Conservation (phyloP, 2,329 filamentous ascomycete species). For the Curvularia hawaiiensis region DNA sequence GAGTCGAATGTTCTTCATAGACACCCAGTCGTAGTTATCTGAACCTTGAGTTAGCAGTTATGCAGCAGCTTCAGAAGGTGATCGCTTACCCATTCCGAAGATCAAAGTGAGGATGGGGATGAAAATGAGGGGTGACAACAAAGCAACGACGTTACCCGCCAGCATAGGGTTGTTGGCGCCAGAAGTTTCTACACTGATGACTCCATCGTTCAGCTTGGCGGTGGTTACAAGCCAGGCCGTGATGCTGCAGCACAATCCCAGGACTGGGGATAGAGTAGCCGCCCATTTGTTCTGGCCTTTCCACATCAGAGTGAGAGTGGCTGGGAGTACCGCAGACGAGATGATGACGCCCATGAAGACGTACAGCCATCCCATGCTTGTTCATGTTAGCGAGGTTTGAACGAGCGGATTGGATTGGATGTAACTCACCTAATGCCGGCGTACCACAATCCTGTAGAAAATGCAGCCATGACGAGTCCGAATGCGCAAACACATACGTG, state of each 20-base stretch:
- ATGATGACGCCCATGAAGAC: conserved; percentile 92
- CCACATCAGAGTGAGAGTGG: conserved; percentile 81
- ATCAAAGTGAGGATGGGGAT: conserved; percentile 74
- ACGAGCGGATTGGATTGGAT: neutral
- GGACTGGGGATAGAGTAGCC: conserved; percentile 68
- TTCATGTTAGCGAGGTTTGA: neutral
- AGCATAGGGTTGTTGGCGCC: conserved; percentile 82
- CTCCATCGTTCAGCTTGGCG: conserved; percentile 38
- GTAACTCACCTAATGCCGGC: conserved; percentile 33
- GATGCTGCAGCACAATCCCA: conserved; percentile 71
- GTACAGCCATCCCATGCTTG: conserved; percentile 80
- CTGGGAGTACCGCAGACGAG: conserved; percentile 80
- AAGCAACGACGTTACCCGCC: conserved; percentile 80
- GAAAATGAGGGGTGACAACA: conserved; percentile 76
- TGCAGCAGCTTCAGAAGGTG: neutral
- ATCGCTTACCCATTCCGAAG: conserved; percentile 55
- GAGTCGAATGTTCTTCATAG: conserved; percentile 78
- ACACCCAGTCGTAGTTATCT: conserved; percentile 82
- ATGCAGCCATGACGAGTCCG: conserved; percentile 77
- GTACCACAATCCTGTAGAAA: conserved; percentile 70
- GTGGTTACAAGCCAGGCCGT: conserved; percentile 53
- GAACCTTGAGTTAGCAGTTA: conserved; percentile 65
- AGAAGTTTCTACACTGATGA: conserved; percentile 48
- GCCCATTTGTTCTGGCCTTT: conserved; percentile 77
- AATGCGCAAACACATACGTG: conserved; percentile 76